Evolutionary conservation across 148 eudicot species (phyloP).

Genomic region (Amaranthus hypochondriacus): DNA sequence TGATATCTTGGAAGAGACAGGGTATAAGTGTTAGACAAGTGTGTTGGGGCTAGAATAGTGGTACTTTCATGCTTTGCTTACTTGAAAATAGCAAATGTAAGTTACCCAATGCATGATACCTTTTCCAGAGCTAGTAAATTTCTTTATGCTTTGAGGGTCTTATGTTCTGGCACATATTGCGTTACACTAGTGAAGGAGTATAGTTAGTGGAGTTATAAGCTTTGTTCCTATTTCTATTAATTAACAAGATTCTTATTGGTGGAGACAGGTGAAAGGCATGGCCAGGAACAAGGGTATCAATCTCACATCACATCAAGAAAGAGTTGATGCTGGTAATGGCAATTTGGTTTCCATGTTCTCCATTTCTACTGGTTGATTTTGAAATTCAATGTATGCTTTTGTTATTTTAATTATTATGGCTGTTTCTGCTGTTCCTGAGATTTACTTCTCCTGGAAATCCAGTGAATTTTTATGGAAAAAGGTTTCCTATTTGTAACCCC

Average conservation of each 20-base stretch:
- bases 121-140: no score
- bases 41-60: no score
- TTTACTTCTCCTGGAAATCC: not conserved
- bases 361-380: not conserved
- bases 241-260: slow-evolving; percentile 9
- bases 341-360: no score
- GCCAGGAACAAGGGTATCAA: slow-evolving; percentile 71
- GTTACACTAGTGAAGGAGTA: not conserved
- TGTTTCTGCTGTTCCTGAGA: not conserved
- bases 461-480: not conserved
- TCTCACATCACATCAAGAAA: slow-evolving; percentile 64
- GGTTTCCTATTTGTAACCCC: not conserved
- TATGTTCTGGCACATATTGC: no score
- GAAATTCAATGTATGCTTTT: not conserved
- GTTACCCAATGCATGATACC: no score
- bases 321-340: slow-evolving; percentile 71
- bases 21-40: no score
- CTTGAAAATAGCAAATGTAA: no score
- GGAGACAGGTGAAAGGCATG: slow-evolving; percentile 89
- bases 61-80: no score
- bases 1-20: no score
- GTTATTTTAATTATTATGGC: not conserved
- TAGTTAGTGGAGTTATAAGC: not conserved
- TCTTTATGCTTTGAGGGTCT: no score
- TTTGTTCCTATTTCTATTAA: not conserved